These are phyloP conservation scores for Aphanomyces stellatus DNA, from an alignment of 352 stramenopile species.

Conservation along the genomic window DNA sequence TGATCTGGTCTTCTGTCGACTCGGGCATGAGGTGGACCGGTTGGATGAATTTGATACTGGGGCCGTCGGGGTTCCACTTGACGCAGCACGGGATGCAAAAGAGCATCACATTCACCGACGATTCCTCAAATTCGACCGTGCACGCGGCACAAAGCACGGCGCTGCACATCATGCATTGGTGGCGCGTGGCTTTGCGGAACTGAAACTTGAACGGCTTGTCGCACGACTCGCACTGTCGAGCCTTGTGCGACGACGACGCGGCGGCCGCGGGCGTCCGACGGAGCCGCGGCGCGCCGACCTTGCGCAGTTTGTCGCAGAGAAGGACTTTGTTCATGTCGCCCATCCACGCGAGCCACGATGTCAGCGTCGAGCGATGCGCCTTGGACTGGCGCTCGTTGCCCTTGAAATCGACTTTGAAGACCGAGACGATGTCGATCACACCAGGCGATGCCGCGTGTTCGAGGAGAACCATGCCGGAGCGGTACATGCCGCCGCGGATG, in stretches of 20 bases:
- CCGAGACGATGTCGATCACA: conserved; percentile 5
- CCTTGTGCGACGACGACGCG: not conserved
- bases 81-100: conserved; percentile 17
- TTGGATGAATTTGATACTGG: conserved; percentile 21
- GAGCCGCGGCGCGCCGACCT: not conserved
- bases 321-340: conserved; percentile 12
- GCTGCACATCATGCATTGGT: conserved; percentile 16
- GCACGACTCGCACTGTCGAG: conserved; percentile 13
- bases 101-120: not conserved
- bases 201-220: conserved; percentile 15
- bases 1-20: not conserved
- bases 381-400: conserved; percentile 4
- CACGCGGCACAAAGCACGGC: conserved; percentile 13
- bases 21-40: not conserved
- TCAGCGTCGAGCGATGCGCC: not conserved
- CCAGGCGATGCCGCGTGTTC: not conserved
- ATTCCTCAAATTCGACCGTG: conserved; percentile 7
- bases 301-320: conserved; percentile 6
- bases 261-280: not conserved
- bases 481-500: conserved; percentile 18
- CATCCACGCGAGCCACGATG: not conserved
- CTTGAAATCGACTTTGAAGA: conserved; percentile 21
- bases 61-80: conserved; percentile 18
- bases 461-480: conserved; percentile 11
- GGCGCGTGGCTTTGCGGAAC: not conserved